phyloP scores from a whole-genome alignment of 2,329 filamentous ascomycete genomes.

The Plenodomus tracheiphilus region DNA sequence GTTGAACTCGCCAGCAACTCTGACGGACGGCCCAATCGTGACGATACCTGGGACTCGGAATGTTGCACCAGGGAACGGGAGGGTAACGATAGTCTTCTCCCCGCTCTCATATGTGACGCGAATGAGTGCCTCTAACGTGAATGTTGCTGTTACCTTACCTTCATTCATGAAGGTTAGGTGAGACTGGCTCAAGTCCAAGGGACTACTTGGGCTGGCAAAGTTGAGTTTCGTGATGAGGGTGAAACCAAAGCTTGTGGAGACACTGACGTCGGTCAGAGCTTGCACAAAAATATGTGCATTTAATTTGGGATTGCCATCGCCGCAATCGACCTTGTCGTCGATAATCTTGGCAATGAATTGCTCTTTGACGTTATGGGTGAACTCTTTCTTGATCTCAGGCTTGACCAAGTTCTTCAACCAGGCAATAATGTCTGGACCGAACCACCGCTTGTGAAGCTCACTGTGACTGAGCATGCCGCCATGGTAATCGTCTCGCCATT shows the following conservation, averaged over 20 bases:
- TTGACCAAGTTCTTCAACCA: slow-evolving; percentile 16
- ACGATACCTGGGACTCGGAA: slow-evolving; percentile 11
- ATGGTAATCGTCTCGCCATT: slow-evolving; percentile 43
- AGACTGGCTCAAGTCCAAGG: slow-evolving; percentile 6
- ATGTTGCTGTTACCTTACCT: slow-evolving; percentile 5
- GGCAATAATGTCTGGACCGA: slow-evolving; percentile 33
- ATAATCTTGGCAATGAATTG: slow-evolving; percentile 10
- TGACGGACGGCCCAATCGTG: slow-evolving; percentile 8
- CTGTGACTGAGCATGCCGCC: slow-evolving; percentile 22
- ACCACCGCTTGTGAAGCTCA: slow-evolving; percentile 46
- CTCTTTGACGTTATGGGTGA: slow-evolving; percentile 9
- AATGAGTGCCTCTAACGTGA: slow-evolving; percentile 8
- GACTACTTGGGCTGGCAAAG: slow-evolving; percentile 1
- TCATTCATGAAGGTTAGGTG: slow-evolving; percentile 8
- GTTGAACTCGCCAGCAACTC: slow-evolving; percentile 3
- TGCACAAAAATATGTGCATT: slow-evolving; percentile 4
- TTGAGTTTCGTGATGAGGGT: slow-evolving; percentile 9
- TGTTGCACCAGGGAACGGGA: slow-evolving; percentile 7
- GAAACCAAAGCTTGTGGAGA: slow-evolving; percentile 8
- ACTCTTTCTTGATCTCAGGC: slow-evolving; percentile 8
- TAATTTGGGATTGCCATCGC: slow-evolving; percentile 1
- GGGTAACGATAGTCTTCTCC: slow-evolving; percentile 5
- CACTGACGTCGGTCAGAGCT: slow-evolving; percentile 4
- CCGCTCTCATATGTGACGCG: slow-evolving; percentile 1
- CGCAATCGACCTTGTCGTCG: slow-evolving; percentile 6